Evolutionary conservation across 1,139 yeast species (phyloP), one percentile per base, ranked within the genome.

Genomic region (Taphrina sp.): DNA sequence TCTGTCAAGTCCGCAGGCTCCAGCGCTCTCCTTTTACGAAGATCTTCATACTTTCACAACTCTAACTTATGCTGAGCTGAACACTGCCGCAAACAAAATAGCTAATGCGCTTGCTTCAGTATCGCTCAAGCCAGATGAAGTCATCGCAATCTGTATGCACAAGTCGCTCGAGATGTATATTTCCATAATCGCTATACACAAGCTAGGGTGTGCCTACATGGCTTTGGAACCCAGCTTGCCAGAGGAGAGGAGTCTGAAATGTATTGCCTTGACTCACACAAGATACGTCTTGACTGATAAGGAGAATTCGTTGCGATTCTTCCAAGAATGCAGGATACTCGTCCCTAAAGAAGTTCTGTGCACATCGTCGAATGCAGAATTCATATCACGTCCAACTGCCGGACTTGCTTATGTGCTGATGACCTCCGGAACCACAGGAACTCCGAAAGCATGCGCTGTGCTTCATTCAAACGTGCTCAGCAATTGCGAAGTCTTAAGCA

Each of bases 361-460:
- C 10, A 3, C 36, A n/a, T 26, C 47, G 1, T 5, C 10, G 29
- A 20, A 14, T 19, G 19, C 33, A n/a, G 3, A 17, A 3, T 49
- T 49, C 24, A 19, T n/a, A 22, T n/a, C 24, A 14, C 37, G 45
- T 8, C 28, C 37, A 4, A 79, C 94, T 3, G 79, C 79, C 10
- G 94, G 86, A 65, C 68, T 83, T 53, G 81, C 94, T 31, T 87
- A 95, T 75, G 86, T 90, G 67, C 90, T 92, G 95, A 92, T 90
- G 76, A 92, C 98, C 14, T 90, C 97, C 0, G 98, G 98, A 51
- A 90, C 97, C 12, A 89, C 97, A 14, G 98, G 98, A 64, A 82
- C 82, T 61, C 98, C 98, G 65, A 92, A 92, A 75, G 98, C 98
- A 72, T 97, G 92, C 39, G 88, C 85, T 22, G 74, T 92, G 62